Evolutionary conservation across 108 stramenopile genomes (phyloP), one percentile per base, ranked within the genome.

Genomic region (Skeletonema potamos): DNA sequence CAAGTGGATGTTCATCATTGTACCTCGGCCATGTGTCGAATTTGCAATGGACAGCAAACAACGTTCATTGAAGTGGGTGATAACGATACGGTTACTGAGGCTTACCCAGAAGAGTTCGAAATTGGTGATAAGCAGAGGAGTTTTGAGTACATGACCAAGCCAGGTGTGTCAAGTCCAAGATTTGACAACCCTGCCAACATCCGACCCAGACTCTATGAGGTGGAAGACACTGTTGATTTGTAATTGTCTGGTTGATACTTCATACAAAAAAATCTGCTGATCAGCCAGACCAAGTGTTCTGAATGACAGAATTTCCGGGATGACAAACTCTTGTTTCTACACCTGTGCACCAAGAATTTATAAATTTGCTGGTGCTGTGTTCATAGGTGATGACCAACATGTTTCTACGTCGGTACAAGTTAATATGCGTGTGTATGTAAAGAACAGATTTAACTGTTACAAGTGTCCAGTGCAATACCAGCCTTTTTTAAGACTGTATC

Each of bases 401-500:
- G 34, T 36, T 36, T 4, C 10, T 36, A 41, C 15, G 13, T 41
- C n/a, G 39, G 39, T 41, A n/a, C 39, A 41, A 11, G 39, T 41
- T 51, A 22, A 24, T 51, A 24, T 51, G 9, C 8, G 6, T 51
- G 48, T 51, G 2, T 41, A 22, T 51, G 48, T 51, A 51, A 22
- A 51, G 22, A 51, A 51, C 18, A 51, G 22, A 51, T 8, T 51
- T 51, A 51, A 51, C 2, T 22, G 48, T 51, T 24, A 9, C 22
- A 51, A 0, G 0, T 64, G 33, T 61, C 66, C 17, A 75, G 27
- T 26, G 7, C 18, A 43, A 77, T 73, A 22, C 77, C 77, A 18
- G 77, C 64, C 72, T 30, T 73, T 58, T 36, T 51, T 37, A 77
- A 58, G 24, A 77, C 77, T 48, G 55, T 67, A 11, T 56, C 59